Evolutionary conservation across 306 rosid species (phyloP).

Genomic region (Vigna unguiculata): DNA sequence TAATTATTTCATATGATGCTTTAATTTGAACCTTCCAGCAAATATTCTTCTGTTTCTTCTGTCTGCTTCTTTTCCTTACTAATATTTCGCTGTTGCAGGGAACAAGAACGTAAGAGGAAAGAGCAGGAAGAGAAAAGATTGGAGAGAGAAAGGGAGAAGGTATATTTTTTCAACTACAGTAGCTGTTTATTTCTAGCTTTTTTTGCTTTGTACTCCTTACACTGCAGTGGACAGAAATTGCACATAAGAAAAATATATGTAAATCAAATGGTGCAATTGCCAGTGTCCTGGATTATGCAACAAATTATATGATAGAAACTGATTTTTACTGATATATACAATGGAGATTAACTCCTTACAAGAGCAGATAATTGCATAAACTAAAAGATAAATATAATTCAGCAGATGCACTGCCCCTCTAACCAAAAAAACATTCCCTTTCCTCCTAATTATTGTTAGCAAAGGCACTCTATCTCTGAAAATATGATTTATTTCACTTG

Average conservation of each 20-base stretch:
- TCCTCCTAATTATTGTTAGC: no score
- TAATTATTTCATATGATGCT: not conserved
- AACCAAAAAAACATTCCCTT: not conserved
- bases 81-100: constrained; percentile 51
- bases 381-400: not conserved
- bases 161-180: constrained; percentile 24
- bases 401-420: not conserved
- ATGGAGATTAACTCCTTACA: not conserved
- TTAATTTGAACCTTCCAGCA: constrained; percentile 8
- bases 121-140: constrained; percentile 52
- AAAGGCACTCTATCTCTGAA: no score
- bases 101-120: constrained; percentile 47
- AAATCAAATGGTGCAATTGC: not conserved
- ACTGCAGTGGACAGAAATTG: not conserved
- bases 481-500: no score
- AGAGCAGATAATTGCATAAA: not conserved
- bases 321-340: not conserved
- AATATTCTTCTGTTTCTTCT: constrained; percentile 17
- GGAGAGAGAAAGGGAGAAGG: constrained; percentile 77
- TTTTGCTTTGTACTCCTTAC: not conserved
- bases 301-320: not conserved
- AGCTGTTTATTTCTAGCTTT: not conserved
- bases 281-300: not conserved
- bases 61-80: constrained; percentile 11
- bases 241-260: not conserved